Evolutionary conservation across 208 protist genomes (phyloP).

Genomic region (Crithidia sp.): DNA sequence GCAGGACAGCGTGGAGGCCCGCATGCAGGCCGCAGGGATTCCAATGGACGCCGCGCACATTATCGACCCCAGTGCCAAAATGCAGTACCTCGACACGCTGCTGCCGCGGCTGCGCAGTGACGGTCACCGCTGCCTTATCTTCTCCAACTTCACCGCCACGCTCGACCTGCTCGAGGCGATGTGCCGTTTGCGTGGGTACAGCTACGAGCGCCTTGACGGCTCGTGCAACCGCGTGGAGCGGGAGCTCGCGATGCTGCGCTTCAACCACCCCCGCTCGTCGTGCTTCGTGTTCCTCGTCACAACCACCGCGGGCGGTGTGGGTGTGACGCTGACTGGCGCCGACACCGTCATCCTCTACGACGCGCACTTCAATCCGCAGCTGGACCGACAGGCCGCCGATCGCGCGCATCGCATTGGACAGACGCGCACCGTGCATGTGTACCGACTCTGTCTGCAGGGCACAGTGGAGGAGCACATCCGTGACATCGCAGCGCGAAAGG

Average conservation of each 20-base stretch:
- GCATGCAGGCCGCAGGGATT: slow-evolving; percentile 61
- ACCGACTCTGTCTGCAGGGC: slow-evolving; percentile 93
- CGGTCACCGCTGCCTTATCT: slow-evolving; percentile 90
- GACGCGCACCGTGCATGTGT: slow-evolving; percentile 94
- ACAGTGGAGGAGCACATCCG: slow-evolving; percentile 97
- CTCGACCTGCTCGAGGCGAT: slow-evolving; percentile 89
- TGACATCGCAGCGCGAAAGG: slow-evolving; percentile 90
- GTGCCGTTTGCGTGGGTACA: slow-evolving; percentile 70
- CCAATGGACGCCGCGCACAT: slow-evolving; percentile 62
- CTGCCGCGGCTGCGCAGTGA: slow-evolving; percentile 79
- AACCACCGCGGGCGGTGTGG: slow-evolving; percentile 98
- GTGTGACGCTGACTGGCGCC: slow-evolving; percentile 97
- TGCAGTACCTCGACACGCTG: slow-evolving; percentile 94
- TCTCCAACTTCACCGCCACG: slow-evolving; percentile 90
- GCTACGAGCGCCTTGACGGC: slow-evolving; percentile 87
- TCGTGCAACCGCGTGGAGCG: slow-evolving; percentile 83
- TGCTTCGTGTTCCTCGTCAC: slow-evolving; percentile 97
- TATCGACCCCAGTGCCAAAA: slow-evolving; percentile 89
- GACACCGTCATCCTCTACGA: slow-evolving; percentile 97
- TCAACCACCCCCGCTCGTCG: slow-evolving; percentile 83
- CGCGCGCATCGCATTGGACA: slow-evolving; percentile 97
- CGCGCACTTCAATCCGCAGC: slow-evolving; percentile 98
- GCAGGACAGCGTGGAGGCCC: slow-evolving; percentile 38
- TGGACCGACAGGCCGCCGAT: slow-evolving; percentile 97
- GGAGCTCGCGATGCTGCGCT: slow-evolving; percentile 94